Evolutionary conservation across 805 yeast genomes (phyloP).

Genomic region (Blastobotrys chiropterorum): DNA sequence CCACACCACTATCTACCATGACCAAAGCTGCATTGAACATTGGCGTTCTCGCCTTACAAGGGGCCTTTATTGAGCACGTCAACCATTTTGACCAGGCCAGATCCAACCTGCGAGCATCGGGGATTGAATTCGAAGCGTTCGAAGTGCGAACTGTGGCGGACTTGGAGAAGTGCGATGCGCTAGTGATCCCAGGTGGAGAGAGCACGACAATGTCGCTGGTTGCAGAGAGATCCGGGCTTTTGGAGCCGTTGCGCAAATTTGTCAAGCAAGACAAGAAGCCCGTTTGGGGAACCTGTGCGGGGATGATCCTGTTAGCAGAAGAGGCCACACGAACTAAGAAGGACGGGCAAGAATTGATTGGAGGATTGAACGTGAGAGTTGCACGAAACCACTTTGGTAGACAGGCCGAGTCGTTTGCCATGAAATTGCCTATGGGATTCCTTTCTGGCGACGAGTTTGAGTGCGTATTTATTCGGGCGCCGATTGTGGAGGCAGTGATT

Average conservation of each 20-base stretch:
- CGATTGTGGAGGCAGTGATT: slow-evolving; percentile 44
- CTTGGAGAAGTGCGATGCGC: slow-evolving; percentile 45
- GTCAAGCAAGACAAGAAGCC: slow-evolving; percentile 45
- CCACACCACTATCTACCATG: slow-evolving; percentile 10
- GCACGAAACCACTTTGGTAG: slow-evolving; percentile 74
- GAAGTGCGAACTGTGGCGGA: slow-evolving; percentile 51
- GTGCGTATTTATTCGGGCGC: slow-evolving; percentile 67
- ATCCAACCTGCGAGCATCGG: slow-evolving; percentile 32
- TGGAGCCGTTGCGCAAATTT: slow-evolving; percentile 47
- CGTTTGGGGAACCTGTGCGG: slow-evolving; percentile 87
- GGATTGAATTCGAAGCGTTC: slow-evolving; percentile 24
- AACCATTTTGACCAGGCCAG: slow-evolving; percentile 27
- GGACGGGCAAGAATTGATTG: slow-evolving; percentile 34
- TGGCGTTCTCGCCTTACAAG: slow-evolving; percentile 75
- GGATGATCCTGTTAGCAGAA: slow-evolving; percentile 59
- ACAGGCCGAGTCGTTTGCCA: slow-evolving; percentile 60
- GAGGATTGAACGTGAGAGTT: slow-evolving; percentile 59
- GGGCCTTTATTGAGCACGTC: slow-evolving; percentile 70
- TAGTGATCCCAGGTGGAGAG: slow-evolving; percentile 58
- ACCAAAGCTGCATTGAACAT: slow-evolving; percentile 27
- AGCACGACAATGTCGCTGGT: slow-evolving; percentile 55
- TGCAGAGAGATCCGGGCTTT: slow-evolving; percentile 56
- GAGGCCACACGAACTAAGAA: slow-evolving; percentile 49
- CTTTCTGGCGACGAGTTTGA: slow-evolving; percentile 24
- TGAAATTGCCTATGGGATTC: slow-evolving; percentile 37